Evolutionary conservation across 2,329 filamentous ascomycete genomes (phyloP).

Genomic region (Juglanconis oblonga): DNA sequence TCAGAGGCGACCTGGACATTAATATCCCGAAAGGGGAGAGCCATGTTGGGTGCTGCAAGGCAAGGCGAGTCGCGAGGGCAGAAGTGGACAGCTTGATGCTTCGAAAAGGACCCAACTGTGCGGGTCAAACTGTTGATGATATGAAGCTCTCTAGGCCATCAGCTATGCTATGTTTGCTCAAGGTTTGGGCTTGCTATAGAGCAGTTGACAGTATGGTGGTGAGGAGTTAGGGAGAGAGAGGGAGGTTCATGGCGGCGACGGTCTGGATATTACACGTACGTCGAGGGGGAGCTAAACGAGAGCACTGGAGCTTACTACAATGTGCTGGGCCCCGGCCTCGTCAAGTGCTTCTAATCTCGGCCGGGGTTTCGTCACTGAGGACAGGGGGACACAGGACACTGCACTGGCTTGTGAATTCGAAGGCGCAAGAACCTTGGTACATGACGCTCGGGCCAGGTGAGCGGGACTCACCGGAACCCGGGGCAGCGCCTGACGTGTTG

Average conservation of each 20-base stretch:
- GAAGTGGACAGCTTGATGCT: not conserved
- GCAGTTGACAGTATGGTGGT: not conserved
- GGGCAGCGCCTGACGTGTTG: slow-evolving; percentile 10
- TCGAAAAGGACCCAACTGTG: not conserved
- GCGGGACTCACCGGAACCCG: not conserved
- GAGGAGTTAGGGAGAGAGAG: not conserved
- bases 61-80: slow-evolving; percentile 6
- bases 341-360: slow-evolving; percentile 18
- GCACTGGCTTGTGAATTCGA: slow-evolving; percentile 9
- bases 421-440: not conserved
- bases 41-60: slow-evolving; percentile 26
- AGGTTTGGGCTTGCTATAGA: not conserved
- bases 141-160: not conserved
- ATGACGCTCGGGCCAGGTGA: not conserved
- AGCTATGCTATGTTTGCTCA: not conserved
- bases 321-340: slow-evolving; percentile 1
- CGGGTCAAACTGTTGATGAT: not conserved
- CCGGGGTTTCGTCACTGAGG: slow-evolving; percentile 14
- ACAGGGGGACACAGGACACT: not conserved
- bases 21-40: slow-evolving; percentile 85
- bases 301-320: not conserved
- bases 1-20: slow-evolving; percentile 91
- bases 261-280: slow-evolving; percentile 5
- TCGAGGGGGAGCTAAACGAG: slow-evolving; percentile 3
- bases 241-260: not conserved